phyloP scores from a whole-genome alignment of 257 asterid genomes.

The Gardenia jasminoides region DNA sequence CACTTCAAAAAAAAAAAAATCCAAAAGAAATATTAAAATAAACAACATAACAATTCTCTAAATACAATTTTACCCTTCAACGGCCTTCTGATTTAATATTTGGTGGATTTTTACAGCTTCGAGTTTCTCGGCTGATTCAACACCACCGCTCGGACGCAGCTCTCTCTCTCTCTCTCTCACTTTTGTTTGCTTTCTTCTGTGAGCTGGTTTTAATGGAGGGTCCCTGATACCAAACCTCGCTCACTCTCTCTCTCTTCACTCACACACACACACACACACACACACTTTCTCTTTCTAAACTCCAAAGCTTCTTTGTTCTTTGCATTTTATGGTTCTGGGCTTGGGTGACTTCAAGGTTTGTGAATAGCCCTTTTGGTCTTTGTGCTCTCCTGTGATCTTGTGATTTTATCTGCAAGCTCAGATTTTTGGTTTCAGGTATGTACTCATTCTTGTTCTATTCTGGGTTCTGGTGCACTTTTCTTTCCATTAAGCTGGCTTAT shows the following conservation, averaged over 20 bases:
- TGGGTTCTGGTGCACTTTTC: not conserved
- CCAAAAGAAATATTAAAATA: too few relatives aligned
- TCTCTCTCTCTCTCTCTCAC: conserved; percentile 17
- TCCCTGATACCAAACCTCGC: conserved; percentile 21
- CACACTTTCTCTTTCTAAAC: conserved; percentile 1
- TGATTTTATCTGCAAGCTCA: conserved; percentile 3
- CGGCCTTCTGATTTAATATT: not conserved
- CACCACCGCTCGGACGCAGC: not conserved
- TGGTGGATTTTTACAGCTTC: conserved; percentile 11
- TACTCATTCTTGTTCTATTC: not conserved
- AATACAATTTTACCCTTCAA: conserved; percentile 21
- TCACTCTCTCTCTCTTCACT: conserved; percentile 4
- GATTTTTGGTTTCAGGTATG: conserved; percentile 21
- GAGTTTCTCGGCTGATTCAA: conserved; percentile 14
- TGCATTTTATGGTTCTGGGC: conserved; percentile 3
- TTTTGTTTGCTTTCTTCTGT: conserved; percentile 3
- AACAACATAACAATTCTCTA: not conserved
- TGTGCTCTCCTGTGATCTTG: not conserved
- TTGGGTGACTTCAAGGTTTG: not conserved
- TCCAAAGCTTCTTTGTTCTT: not conserved
- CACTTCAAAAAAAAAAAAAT: too few relatives aligned
- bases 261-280: not conserved
- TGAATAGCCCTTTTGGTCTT: not conserved
- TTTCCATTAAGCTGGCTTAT: conserved; percentile 5
- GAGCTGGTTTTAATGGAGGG: conserved; percentile 31